Conservation (phyloP, 2,329 filamentous ascomycete species). For the Ceratocystis papillata region DNA sequence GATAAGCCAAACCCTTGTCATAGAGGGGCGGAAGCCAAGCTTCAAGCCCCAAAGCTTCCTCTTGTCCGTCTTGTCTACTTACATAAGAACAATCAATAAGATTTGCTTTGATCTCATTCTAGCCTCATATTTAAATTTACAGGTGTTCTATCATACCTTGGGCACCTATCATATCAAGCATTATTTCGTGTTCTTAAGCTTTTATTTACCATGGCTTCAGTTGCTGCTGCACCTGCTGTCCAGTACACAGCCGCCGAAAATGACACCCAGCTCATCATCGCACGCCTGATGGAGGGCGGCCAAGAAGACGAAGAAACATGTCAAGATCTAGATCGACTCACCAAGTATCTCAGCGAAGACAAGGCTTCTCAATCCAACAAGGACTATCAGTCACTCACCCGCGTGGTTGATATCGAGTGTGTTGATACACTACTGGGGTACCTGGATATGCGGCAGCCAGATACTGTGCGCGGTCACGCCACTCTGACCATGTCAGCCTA, state of each 20-base stretch:
- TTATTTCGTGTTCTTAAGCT: background rate
- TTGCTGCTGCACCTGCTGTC: background rate
- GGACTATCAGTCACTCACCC: constrained; percentile 41
- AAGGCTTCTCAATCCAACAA: constrained; percentile 37
- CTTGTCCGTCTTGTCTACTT: constrained; percentile 4
- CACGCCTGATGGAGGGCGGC: constrained; percentile 81
- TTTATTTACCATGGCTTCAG: constrained; percentile 19
- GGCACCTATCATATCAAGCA: too few species aligned
- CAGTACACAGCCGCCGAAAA: constrained; percentile 37
- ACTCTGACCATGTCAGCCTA: constrained; percentile 74
- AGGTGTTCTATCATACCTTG: too few species aligned
- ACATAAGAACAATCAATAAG: background rate
- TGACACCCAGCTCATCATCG: constrained; percentile 66
- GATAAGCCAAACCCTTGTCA: constrained; percentile 20
- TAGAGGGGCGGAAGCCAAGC: constrained; percentile 11
- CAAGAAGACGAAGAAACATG: constrained; percentile 67
- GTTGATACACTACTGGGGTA: constrained; percentile 79
- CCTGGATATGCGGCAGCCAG: constrained; percentile 70
- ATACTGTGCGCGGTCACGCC: constrained; percentile 66
- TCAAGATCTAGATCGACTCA: constrained; percentile 46
- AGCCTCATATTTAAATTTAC: background rate
- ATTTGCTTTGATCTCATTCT: background rate
- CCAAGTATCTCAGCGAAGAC: constrained; percentile 49
- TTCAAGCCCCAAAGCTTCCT: constrained; percentile 8
- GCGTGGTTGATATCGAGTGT: constrained; percentile 59